These are phyloP conservation scores for Scenedesmus sp. DNA, from an alignment of 163 green algal species.

Conservation along the genomic window DNA sequence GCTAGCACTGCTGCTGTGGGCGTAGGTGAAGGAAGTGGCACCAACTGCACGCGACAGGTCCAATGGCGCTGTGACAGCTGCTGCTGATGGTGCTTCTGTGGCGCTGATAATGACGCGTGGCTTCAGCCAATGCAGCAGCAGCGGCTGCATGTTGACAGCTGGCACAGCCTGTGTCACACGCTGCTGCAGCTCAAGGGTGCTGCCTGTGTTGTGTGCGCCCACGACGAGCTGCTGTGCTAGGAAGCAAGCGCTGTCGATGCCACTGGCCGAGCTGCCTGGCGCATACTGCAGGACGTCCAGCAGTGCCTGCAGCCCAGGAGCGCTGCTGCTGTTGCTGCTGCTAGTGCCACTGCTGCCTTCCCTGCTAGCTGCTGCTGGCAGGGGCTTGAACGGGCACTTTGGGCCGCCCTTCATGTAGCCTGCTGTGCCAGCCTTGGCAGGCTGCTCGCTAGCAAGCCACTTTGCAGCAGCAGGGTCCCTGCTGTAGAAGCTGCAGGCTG, in stretches of 20 bases:
- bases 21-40: neutral
- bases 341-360: neutral
- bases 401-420: neutral
- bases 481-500: neutral
- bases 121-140: neutral
- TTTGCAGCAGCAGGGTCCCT: neutral
- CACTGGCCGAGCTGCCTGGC: neutral
- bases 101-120: neutral
- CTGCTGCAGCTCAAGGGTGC: neutral
- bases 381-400: neutral
- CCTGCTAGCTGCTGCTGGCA: neutral
- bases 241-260: neutral
- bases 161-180: neutral
- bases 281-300: slow-evolving; percentile 8
- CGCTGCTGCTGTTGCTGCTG: neutral
- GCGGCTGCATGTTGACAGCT: neutral
- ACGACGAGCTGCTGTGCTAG: slow-evolving; percentile 8
- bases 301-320: slow-evolving; percentile 18
- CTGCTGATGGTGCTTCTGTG: neutral
- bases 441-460: neutral
- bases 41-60: neutral
- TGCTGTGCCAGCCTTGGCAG: neutral
- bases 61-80: neutral
- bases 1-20: neutral
- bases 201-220: neutral